phyloP scores from a whole-genome alignment of 225 moss, liverwort and hornwort species.

The Pleurozium schreberi region DNA sequence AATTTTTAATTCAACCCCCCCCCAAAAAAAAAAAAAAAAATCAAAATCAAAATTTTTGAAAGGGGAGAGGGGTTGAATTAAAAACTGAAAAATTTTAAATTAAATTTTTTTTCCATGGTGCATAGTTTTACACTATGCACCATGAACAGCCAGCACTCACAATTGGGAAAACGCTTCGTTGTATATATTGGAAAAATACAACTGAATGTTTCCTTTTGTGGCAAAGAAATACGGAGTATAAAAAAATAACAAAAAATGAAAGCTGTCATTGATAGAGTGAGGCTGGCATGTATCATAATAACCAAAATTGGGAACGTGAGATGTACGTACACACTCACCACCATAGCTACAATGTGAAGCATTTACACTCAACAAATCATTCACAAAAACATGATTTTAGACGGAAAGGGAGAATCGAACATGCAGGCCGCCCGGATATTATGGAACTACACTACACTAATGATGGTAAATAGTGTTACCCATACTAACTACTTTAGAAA shows the following conservation, averaged over 20 bases:
- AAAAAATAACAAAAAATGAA: background rate
- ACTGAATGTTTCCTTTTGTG: background rate
- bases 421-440: background rate
- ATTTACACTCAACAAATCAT: background rate
- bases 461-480: too few relatives aligned
- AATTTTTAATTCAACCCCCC: too few relatives aligned
- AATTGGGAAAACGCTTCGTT: background rate
- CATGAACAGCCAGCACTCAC: too few relatives aligned
- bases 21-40: too few relatives aligned
- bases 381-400: background rate
- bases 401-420: background rate
- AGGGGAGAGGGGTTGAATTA: too few relatives aligned
- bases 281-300: background rate
- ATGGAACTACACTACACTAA: too few relatives aligned
- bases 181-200: background rate
- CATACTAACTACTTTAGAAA: too few relatives aligned
- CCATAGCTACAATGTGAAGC: background rate
- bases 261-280: background rate
- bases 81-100: too few relatives aligned
- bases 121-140: too few relatives aligned
- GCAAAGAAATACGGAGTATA: background rate
- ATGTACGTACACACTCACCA: background rate
- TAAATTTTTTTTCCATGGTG: too few relatives aligned
- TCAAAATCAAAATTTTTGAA: too few relatives aligned
- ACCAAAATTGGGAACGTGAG: background rate